Evolutionary conservation across 176 grass and related monocot genomes (phyloP).

Genomic region (Musa itinerans): DNA sequence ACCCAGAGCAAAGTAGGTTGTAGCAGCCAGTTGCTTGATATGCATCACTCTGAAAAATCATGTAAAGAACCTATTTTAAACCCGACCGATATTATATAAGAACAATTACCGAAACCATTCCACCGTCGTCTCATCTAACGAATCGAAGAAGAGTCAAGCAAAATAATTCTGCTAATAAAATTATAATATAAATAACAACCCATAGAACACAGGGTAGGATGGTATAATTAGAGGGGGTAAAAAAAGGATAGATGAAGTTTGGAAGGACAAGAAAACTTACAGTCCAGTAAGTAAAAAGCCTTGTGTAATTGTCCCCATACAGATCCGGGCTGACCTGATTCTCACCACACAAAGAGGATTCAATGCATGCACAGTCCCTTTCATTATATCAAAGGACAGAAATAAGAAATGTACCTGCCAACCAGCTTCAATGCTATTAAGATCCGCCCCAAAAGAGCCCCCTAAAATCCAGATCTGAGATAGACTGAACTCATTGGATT

Average conservation of each 20-base stretch:
- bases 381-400: neutral
- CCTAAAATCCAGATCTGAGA: conserved; percentile 89
- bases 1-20: conserved; percentile 87
- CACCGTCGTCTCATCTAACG: no score
- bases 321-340: conserved; percentile 82
- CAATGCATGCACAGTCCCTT: neutral
- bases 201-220: neutral
- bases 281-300: conserved; percentile 94
- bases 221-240: neutral
- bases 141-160: neutral
- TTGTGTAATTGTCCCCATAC: conserved; percentile 86
- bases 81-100: neutral
- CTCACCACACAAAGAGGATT: conserved; percentile 14
- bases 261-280: conserved; percentile 31
- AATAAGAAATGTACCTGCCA: conserved; percentile 55
- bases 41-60: conserved; percentile 56
- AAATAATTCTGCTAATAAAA: neutral
- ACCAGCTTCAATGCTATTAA: conserved; percentile 92
- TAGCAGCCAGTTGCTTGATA: conserved; percentile 91
- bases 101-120: neutral
- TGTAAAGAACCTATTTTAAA: neutral
- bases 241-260: neutral
- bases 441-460: conserved; percentile 67
- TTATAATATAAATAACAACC: neutral
- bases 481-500: conserved; percentile 75